Evolutionary conservation across 768 basidiomycete species (phyloP).

Genomic region (Boletus subcaerulescens): DNA sequence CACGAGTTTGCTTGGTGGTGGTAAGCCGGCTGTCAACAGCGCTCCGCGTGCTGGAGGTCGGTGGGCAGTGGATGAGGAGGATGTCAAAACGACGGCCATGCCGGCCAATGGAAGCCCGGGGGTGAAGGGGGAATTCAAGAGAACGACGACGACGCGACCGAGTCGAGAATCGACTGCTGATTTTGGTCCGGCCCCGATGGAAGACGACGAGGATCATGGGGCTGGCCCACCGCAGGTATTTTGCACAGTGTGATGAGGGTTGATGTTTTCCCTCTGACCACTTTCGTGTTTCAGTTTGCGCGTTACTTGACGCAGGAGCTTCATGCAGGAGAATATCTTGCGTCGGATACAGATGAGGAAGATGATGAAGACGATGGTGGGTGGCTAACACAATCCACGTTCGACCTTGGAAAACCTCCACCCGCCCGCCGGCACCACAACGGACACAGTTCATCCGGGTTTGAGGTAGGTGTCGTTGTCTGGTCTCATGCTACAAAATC

Average conservation of each 20-base stretch:
- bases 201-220: constrained; percentile 44
- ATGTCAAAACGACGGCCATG: constrained; percentile 30
- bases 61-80: constrained; percentile 75
- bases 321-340: constrained; percentile 55
- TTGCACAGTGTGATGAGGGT: constrained; percentile 6
- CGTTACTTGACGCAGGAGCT: constrained; percentile 77
- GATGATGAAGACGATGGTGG: constrained; percentile 71
- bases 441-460: constrained; percentile 46
- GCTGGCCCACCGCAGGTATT: constrained; percentile 45
- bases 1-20: constrained; percentile 77
- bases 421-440: constrained; percentile 47
- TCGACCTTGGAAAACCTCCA: constrained; percentile 51
- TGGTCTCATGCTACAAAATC: background rate
- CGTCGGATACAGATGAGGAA: constrained; percentile 48
- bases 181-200: constrained; percentile 55
- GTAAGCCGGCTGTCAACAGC: constrained; percentile 61
- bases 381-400: constrained; percentile 79
- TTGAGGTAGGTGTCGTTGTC: constrained; percentile 48
- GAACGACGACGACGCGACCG: constrained; percentile 42
- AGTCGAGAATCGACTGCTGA: constrained; percentile 57
- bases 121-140: constrained; percentile 56
- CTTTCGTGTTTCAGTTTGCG: constrained; percentile 55
- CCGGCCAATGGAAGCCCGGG: constrained; percentile 22
- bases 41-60: constrained; percentile 33
- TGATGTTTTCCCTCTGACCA: background rate